Evolutionary conservation across 495 filamentous ascomycete species (phyloP).

Genomic region (Endocarpon pusillum): DNA sequence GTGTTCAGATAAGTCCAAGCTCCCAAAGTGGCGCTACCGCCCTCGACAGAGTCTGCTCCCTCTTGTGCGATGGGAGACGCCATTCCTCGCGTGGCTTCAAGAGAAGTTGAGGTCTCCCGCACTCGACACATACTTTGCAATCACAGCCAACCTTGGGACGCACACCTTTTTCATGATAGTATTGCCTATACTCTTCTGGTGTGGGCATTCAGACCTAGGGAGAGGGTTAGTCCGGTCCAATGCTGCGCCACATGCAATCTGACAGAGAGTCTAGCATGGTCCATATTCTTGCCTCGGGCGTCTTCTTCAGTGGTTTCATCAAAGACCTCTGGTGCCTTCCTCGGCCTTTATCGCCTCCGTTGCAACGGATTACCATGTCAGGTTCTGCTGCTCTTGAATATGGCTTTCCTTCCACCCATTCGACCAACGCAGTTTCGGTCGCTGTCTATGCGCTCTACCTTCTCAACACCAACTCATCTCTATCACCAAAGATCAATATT

Average conservation of each 20-base stretch:
- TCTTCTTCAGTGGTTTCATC: constrained; percentile 84
- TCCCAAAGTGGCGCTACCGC: constrained; percentile 79
- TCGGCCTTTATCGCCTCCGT: constrained; percentile 77
- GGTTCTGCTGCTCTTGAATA: constrained; percentile 89
- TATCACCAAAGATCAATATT: constrained; percentile 28
- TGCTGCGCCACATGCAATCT: background rate
- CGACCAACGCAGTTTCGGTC: constrained; percentile 90
- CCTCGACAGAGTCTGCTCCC: constrained; percentile 69
- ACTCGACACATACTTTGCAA: constrained; percentile 88
- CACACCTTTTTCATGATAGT: constrained; percentile 98
- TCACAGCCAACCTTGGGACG: constrained; percentile 91
- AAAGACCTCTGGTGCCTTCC: constrained; percentile 95
- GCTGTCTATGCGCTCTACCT: constrained; percentile 58
- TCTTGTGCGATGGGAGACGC: constrained; percentile 85
- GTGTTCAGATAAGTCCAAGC: constrained; percentile 54
- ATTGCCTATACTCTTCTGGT: constrained; percentile 90
- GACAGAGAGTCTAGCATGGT: constrained; percentile 43
- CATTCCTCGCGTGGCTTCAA: constrained; percentile 77
- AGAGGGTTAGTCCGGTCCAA: constrained; percentile 45
- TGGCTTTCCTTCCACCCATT: constrained; percentile 92
- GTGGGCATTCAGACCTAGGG: constrained; percentile 62
- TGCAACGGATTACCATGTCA: constrained; percentile 93
- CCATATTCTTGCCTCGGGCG: constrained; percentile 71
- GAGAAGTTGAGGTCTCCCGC: constrained; percentile 56
- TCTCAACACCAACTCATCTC: constrained; percentile 20